A percentile compares a stretch with the other conserved stretches of the same genome.
Conservation (phyloP, 2,329 filamentous ascomycete species). For the Aspergillus eucalypticola region DNA sequence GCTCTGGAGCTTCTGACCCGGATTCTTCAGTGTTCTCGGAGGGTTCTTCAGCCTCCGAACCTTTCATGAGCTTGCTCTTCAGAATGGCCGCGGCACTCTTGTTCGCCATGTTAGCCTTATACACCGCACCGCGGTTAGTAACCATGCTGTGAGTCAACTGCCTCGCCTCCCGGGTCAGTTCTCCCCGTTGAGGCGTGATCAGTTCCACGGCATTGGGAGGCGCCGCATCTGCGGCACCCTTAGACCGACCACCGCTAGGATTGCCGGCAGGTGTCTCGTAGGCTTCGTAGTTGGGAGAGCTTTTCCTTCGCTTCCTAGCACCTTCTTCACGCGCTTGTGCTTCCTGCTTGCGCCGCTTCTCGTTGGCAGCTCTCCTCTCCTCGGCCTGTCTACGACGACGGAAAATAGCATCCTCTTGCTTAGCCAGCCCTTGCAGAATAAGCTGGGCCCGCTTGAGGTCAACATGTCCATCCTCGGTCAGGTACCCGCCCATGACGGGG, state of each 20-base stretch:
- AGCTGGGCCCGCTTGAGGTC: conserved; percentile 82
- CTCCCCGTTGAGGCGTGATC: conserved; percentile 56
- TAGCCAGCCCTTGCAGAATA: conserved; percentile 84
- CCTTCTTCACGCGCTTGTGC: conserved; percentile 55
- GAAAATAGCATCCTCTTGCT: conserved; percentile 93
- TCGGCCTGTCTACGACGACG: conserved; percentile 81
- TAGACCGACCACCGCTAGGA: conserved; percentile 22
- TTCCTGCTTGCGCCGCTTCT: conserved; percentile 75
- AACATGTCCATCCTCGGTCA: conserved; percentile 92
- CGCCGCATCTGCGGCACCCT: conserved; percentile 32
- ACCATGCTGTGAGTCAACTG: conserved; percentile 84
- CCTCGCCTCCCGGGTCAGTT: conserved; percentile 58
- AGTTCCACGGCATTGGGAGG: conserved; percentile 54
- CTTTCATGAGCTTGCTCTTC: conserved; percentile 71
- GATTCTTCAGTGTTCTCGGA: conserved; percentile 29
- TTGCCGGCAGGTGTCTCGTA: conserved; percentile 33
- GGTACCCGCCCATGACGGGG: conserved; percentile 87
- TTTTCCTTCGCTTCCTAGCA: conserved; percentile 44
- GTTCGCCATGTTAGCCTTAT: conserved; percentile 77
- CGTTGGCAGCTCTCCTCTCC: conserved; percentile 76
- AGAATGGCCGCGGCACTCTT: conserved; percentile 90
- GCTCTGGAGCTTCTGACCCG: conserved; percentile 27
- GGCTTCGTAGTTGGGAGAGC: conserved; percentile 47
- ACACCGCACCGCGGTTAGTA: conserved; percentile 67
- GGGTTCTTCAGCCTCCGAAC: conserved; percentile 23